phyloP scores from a whole-genome alignment of 1,139 yeast genomes.

The Yamadazyma atlantica region DNA sequence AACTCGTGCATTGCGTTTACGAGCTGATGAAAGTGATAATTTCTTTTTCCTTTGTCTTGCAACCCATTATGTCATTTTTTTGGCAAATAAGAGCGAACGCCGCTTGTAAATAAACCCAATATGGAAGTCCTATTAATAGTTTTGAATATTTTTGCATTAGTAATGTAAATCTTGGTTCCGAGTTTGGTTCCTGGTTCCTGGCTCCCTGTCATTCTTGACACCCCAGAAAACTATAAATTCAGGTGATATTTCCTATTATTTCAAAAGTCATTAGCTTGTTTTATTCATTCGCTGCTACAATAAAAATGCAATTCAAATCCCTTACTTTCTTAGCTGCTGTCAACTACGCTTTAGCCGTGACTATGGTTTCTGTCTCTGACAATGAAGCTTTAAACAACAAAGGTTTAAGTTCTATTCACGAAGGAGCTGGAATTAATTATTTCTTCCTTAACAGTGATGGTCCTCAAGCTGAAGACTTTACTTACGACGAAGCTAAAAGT shows the following conservation, averaged over 20 bases:
- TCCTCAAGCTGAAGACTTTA: conserved; percentile 7
- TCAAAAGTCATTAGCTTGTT: neutral
- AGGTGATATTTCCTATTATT: neutral
- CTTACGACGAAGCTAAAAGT: conserved; percentile 10
- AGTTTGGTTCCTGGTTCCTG: too few species aligned
- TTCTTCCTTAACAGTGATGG: conserved; percentile 22
- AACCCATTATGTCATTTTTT: neutral
- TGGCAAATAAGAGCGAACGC: too few species aligned
- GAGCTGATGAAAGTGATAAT: too few species aligned
- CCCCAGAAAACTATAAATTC: neutral
- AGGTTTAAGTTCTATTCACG: conserved; percentile 40
- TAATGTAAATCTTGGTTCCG: too few species aligned
- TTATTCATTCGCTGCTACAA: neutral
- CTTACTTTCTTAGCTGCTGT: conserved; percentile 18
- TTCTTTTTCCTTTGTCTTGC: neutral
- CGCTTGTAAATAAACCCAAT: neutral
- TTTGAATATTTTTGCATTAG: neutral
- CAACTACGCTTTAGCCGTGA: conserved; percentile 22
- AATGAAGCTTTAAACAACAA: conserved; percentile 21
- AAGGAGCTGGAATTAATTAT: conserved; percentile 59
- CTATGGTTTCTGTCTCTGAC: conserved; percentile 21
- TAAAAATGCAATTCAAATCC: conserved; percentile 9
- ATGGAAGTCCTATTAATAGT: neutral
- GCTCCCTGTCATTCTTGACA: too few species aligned
- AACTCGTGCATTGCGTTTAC: too few species aligned